Evolutionary conservation across 768 basidiomycete species (phyloP), one percentile per base, ranked within the genome.

Genomic region (Naganishia friedmannii): DNA sequence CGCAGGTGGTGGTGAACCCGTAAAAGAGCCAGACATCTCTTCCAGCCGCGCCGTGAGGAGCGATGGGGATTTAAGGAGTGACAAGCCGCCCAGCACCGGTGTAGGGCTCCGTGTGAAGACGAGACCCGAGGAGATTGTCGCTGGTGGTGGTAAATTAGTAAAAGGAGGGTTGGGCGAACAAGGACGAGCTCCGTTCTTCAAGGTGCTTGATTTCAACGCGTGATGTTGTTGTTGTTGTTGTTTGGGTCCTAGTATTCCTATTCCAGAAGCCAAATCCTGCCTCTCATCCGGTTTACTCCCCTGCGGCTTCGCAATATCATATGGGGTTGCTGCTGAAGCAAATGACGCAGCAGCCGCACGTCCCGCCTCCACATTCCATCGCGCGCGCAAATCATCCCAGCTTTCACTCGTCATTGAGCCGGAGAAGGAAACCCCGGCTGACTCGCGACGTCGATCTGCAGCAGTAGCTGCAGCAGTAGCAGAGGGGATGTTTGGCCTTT

Each of bases 371-470:
- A n/a, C 23, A 3, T 32, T 34, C 70, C 66, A 68, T 31, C 56
- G 39, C 21, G 53, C 70, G 13, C 56, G 54, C 8, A 71, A 23
- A 13, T 57, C 70, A 26, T 67, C 70, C 70, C 70, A 71, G 37
- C 65, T 71, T 51, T 71, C 70, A 63, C 70, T 68, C 23, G 57
- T 57, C 34, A 71, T 68, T 17, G 60, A 63, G 13, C 19, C 42
- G 3, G 39, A 63, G 42, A 45, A 26, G 6, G 39, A 28, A 12
- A 63, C 26, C 13, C 29, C 7, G 2, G 28, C 26, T 13, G 54
- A 34, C 3, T 42, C 60, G 39, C 60, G n/a, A 63, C 42, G 60
- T 12, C 9, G 26, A 4, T 37, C 17, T 58, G 57, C 48, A 21
- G n/a, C 48, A 21, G 48, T 21, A 26, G 7, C 17, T 58, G 57